Percentiles rank a stretch among this genome's conserved stretches.
phyloP scores from a whole-genome alignment of 352 stramenopile species.

The Aphanomyces astaci region DNA sequence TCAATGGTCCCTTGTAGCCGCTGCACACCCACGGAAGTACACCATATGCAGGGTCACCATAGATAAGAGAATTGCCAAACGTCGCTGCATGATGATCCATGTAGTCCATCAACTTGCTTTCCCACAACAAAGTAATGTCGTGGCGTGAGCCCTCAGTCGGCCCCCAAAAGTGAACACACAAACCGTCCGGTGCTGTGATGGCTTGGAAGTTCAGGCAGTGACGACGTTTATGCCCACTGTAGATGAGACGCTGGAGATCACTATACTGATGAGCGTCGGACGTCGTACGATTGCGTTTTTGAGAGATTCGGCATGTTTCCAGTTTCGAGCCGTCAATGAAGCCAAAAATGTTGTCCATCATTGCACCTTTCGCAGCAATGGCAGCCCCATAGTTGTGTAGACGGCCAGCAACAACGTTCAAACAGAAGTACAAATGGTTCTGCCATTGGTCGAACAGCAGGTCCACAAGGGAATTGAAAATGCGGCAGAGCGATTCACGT shows the following conservation, averaged over 20 bases:
- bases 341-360: not conserved
- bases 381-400: not conserved
- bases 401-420: not conserved
- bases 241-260: not conserved
- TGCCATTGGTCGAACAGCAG: constrained; percentile 2
- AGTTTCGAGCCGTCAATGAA: not conserved
- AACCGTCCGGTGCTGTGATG: constrained; percentile 22
- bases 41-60: constrained; percentile 25
- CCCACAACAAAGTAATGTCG: constrained; percentile 19
- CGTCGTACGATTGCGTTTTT: not conserved
- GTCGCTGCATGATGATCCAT: not conserved
- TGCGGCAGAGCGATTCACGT: not conserved
- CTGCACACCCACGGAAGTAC: not conserved
- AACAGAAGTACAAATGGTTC: not conserved
- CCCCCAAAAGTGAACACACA: constrained; percentile 25
- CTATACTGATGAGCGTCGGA: not conserved
- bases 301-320: not conserved
- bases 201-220: constrained; percentile 26
- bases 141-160: constrained; percentile 21
- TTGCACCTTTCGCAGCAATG: not conserved
- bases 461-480: not conserved
- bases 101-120: constrained; percentile 4
- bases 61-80: constrained; percentile 12
- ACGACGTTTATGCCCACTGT: constrained; percentile 23
- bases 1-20: constrained; percentile 9